phyloP scores from a whole-genome alignment of 1,284 basidiomycete genomes.

The Ustilago vetiveriae region DNA sequence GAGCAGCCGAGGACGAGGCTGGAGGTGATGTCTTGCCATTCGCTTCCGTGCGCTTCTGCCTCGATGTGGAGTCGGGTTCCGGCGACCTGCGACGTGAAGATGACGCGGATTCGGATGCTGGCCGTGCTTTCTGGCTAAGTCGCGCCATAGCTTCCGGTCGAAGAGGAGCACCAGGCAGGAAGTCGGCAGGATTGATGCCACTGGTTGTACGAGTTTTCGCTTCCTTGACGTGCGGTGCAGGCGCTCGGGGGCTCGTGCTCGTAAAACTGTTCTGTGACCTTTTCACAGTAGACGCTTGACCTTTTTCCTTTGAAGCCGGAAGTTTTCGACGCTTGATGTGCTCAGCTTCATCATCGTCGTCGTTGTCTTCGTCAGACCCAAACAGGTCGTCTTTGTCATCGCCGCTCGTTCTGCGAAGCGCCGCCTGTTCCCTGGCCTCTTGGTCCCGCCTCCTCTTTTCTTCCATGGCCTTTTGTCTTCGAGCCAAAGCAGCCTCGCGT shows the following conservation, averaged over 20 bases:
- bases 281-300: neutral
- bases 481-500: conserved; percentile 36
- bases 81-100: conserved; percentile 11
- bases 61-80: conserved; percentile 10
- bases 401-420: conserved; percentile 10
- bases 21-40: conserved; percentile 7
- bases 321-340: neutral
- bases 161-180: conserved; percentile 48
- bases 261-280: neutral
- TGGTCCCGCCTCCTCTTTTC: conserved; percentile 32
- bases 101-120: neutral
- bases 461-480: conserved; percentile 51
- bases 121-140: conserved; percentile 27
- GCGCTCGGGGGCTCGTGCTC: neutral
- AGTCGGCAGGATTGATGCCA: conserved; percentile 52
- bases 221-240: conserved; percentile 15
- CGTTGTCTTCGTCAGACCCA: conserved; percentile 30
- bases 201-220: conserved; percentile 11
- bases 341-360: conserved; percentile 1
- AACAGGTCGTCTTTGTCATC: conserved; percentile 32
- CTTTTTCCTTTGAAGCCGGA: conserved; percentile 2
- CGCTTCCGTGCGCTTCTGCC: conserved; percentile 4
- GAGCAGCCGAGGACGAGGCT: conserved; percentile 8
- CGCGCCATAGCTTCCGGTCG: conserved; percentile 29
- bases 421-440: conserved; percentile 22